phyloP scores from a whole-genome alignment of 148 eudicot species.

The Arctostaphylos glauca region DNA sequence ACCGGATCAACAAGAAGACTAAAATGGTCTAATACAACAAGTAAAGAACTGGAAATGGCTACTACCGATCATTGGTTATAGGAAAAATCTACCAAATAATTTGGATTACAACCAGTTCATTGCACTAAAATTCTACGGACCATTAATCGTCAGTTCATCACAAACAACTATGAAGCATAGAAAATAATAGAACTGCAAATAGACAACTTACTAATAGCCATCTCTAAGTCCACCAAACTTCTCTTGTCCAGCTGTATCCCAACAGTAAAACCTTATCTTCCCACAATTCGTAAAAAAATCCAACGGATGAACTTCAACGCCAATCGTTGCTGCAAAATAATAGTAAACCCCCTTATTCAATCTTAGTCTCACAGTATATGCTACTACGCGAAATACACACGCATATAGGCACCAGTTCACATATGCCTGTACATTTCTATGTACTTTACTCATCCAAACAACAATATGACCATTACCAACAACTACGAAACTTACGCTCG shows the following conservation, averaged over 20 bases:
- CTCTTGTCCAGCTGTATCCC: constrained; percentile 28
- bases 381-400: background rate
- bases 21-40: background rate
- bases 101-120: background rate
- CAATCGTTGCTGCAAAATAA: constrained; percentile 22
- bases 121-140: no score
- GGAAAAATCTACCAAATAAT: background rate
- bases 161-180: background rate
- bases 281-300: constrained; percentile 20
- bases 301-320: constrained; percentile 24
- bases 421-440: background rate
- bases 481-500: constrained; percentile 6
- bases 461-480: background rate
- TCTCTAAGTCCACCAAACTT: constrained; percentile 26
- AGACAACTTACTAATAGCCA: constrained; percentile 19
- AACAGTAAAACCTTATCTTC: constrained; percentile 20
- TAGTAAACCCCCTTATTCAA: background rate
- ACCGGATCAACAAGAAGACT: background rate
- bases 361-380: background rate
- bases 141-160: background rate
- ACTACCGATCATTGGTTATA: background rate
- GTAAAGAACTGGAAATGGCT: background rate
- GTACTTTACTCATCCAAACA: no score
- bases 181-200: background rate
- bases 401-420: background rate